Evolutionary conservation across 2,329 filamentous ascomycete species (phyloP), one percentile per base, ranked within the genome.

Genomic region (Esteya vermicola): DNA sequence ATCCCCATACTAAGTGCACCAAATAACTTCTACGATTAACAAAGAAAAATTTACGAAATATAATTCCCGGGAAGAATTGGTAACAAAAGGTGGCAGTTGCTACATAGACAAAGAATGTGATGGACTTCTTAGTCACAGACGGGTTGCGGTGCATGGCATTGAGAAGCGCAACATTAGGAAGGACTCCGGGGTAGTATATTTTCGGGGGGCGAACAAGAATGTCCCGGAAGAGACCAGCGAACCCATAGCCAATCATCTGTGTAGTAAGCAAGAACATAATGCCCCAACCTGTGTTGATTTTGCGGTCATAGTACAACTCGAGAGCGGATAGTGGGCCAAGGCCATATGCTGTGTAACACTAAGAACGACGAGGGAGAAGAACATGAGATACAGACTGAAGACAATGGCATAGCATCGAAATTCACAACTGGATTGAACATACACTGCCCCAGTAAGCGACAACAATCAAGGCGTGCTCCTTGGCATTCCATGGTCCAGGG

Each of bases 401-500:
- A 40, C n/a, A 31, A 6, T 10, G 13, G 10, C 5, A 23, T 13
- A 21, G 33, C 20, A 23, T 20, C 12, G 20, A 34, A n/a, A n/a
- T n/a, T n/a, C n/a, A n/a, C n/a, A n/a, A n/a, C n/a, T 9, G 9
- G 9, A n/a, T 12, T n/a, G 7, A n/a, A 47, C 49, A 30, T 23
- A 48, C 45, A 36, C 48, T 50, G 2, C 51, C 52, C 52, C 53
- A 55, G 38, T 54, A 54, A 2, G 54, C 53, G 9, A 57, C 54
- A 12, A 57, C 47, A 27, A 57, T 50, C 14, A 57, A 35, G 7
- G 52, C 53, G 33, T 55, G 56, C 45, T 56, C 54, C 38, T 57
- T 57, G 12, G 52, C 51, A 36, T 57, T 56, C 53, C 51, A 57
- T 6, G 52, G 53, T 2, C 51, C 53, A 10, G 54, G 54, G 32